Evolutionary conservation across 768 basidiomycete species (phyloP), one percentile per base, ranked within the genome.

Genomic region (Mycena pura): DNA sequence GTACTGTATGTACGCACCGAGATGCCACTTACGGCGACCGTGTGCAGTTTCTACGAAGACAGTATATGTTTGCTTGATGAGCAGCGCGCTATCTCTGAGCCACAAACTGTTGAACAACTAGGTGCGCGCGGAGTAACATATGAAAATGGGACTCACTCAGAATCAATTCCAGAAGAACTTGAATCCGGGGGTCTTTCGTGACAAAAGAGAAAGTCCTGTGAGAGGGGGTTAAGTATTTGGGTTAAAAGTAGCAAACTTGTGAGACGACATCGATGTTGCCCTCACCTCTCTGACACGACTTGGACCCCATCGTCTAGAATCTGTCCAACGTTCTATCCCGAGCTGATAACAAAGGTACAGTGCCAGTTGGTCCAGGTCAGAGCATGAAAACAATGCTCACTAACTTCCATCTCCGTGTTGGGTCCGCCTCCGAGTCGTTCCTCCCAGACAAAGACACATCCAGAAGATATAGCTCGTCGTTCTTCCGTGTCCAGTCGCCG

Each of bases 391-490:
- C 44, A 45, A 9, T 45, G 14, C 15, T 45, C 44, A 45, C 44
- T 28, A 2, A 17, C 44, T 25, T 17, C 44, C 28, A 15, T 14
- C 17, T 13, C 21, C 6, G n/a, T 45, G 27, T 27, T 28, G 25
- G 28, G 81, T 6, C 60, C 64, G 13, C 87, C 86, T 56, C n/a
- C n/a, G n/a, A n/a, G n/a, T n/a, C 91, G 81, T 72, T 93, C 92
- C 70, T 93, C 90, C 91, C 92, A 93, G 36, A 93, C 90, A 64
- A 86, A 93, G 29, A 93, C 86, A 58, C 84, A 85, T 14, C 92
- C 91, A 17, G 7, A 45, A 15, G 6, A 45, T 28, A 28, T 25
- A 17, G 25, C 2, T 15, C 9, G 14, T 28, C 1, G 14, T 27
- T 27, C 11, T 6, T 15, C 25, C 15, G 6, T 17, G 44, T 45